These are phyloP conservation scores for Cyclotella cryptica DNA, from an alignment of 108 stramenopile genomes.

Conservation along the genomic window DNA sequence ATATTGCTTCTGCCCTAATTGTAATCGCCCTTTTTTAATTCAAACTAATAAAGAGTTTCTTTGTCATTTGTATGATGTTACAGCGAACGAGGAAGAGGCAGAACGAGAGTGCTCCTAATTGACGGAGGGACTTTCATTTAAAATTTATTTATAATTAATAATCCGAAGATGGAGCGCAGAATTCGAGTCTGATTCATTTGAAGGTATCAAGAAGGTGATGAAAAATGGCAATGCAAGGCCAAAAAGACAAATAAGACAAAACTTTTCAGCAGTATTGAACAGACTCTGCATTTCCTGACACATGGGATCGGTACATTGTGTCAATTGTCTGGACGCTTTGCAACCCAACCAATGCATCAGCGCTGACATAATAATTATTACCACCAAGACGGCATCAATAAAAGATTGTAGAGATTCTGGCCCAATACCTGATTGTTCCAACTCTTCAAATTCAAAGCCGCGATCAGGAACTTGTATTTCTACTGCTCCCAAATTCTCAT, in stretches of 20 bases:
- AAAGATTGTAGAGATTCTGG: slow-evolving; percentile 70
- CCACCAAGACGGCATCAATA: slow-evolving; percentile 58
- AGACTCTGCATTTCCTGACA: slow-evolving; percentile 46
- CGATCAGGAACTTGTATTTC: slow-evolving; percentile 48
- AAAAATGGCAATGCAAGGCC: too few relatives aligned
- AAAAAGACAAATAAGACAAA: not conserved
- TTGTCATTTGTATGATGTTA: not conserved
- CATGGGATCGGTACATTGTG: slow-evolving; percentile 70
- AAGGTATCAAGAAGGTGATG: too few relatives aligned
- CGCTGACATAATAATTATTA: slow-evolving; percentile 53
- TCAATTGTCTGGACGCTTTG: slow-evolving; percentile 65
- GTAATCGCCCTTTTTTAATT: too few relatives aligned
- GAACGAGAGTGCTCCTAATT: too few relatives aligned
- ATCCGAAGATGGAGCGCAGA: too few relatives aligned
- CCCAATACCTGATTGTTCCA: slow-evolving; percentile 61
- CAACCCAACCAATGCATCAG: slow-evolving; percentile 60
- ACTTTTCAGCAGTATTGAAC: not conserved
- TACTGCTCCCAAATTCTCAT: slow-evolving; percentile 45
- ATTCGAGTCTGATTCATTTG: too few relatives aligned
- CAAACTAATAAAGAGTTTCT: too few relatives aligned
- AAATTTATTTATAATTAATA: too few relatives aligned
- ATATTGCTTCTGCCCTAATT: too few relatives aligned
- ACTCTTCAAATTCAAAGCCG: slow-evolving; percentile 72
- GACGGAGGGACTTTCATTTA: not conserved
- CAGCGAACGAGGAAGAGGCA: too few relatives aligned